Base-by-base conservation (phyloP, 2,329 filamentous ascomycete genomes). In the Biscogniauxia marginata region DNA sequence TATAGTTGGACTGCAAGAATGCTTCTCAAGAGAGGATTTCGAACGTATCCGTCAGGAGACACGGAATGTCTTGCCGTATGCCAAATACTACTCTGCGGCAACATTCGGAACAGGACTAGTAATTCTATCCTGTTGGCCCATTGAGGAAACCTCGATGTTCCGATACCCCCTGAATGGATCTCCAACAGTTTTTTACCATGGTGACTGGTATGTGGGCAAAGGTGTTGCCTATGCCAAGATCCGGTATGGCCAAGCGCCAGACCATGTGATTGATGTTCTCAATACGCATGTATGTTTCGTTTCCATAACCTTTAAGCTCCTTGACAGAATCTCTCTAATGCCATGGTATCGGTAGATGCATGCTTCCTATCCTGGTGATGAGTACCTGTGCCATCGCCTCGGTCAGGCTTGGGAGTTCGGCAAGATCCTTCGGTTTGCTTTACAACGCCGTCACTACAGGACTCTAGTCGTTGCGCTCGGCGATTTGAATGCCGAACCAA, bases 171-270 rank as follows among this genome's bases (percentile, higher is more conserved):
- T 99, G 52, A 97, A 96, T 71, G 95, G 95, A 18, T 84, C 93
- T 18, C 95, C 95, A 5, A 93, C 92, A 8, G 93, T 93, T 4
- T 96, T 98, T 74, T 96, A 89, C 76, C 82, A 93, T 57, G 95
- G 95, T 8, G 93, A 98, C 73, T 98, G 93, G 91, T 98, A 87
- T 70, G 93, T 97, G 8, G 95, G 95, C 0, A 98, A 98, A 72
- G 95, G 95, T 16, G 86, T 98, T 46, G 95, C 93, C 7, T 89
- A 84, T 68, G 93, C 93, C 2, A 83, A 83, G 60, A 88, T 98
- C 64, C 80, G 89, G 3, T 87, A 89, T 63, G 90, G 90, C 0
- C 76, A 82, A 0, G 81, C 76, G 1, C 71, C 73, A 46, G 82
- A 83, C 56, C 88, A 95, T 63, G 76, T 93, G 8, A 79, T 91